Base-by-base conservation (phyloP, 768 basidiomycete genomes). In the Auricularia cornea region DNA sequence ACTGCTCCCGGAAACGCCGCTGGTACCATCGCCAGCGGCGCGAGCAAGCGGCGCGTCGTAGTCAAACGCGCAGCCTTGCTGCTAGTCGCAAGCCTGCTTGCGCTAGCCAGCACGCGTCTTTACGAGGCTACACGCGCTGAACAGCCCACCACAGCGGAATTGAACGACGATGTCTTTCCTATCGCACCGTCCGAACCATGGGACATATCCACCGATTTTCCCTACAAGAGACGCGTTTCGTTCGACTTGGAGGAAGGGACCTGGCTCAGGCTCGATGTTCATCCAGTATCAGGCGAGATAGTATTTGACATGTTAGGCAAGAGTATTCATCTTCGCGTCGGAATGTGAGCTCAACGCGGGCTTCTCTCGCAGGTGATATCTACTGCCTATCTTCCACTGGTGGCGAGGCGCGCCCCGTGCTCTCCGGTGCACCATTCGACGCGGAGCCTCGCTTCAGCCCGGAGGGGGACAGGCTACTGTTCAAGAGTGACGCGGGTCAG, bases 201-300 rank as follows among this genome's bases (percentile, higher is more conserved):
- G 87, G 88, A 90, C 69, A 89, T 90, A 64, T 89, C 88, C 29
- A 88, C 87, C 26, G 85, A 89, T 74, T 89, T 82, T 67, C 79
- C 82, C n/a, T 83, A 84, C 72, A 83, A 86, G 1, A 83, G 88
- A n/a, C 73, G 72, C n/a, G 76, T 89, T 33, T 79, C 82, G 62
- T 90, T 85, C 70, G 84, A 88, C 63, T 12, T 20, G 6, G 44
- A 48, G 12, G 86, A 89, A 70, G 89, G 89, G 5, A 90, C 89
- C 35, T 90, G 88, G 88, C 74, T 90, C 61, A 80, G 88, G 16
- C 80, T 90, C 32, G 88, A 89, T 69, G 87, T 89, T 1, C 84
- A 88, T 65, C 86, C 86, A n/a, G 73, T 75, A 60, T 80, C 82
- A 3, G 87, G 88, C 12, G 88, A 90, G 66, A 80, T 90, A 48